These are phyloP conservation scores for Pseudisothecium myosuroides DNA, from an alignment of 225 moss, liverwort and hornwort species.

Conservation along the genomic window DNA sequence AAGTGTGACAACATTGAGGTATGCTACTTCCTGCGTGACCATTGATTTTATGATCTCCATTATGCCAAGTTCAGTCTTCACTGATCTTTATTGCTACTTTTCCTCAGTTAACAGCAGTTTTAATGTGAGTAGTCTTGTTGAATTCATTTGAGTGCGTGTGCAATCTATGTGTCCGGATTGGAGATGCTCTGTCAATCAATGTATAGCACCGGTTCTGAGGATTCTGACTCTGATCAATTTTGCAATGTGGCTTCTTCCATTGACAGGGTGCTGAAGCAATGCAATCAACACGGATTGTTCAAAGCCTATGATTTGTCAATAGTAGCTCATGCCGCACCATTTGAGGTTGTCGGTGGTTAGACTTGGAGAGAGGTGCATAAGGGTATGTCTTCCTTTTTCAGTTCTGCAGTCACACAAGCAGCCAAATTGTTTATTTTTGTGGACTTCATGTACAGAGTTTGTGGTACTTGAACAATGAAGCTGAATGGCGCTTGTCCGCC, in stretches of 20 bases:
- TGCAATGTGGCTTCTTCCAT: background rate
- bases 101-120: background rate
- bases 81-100: background rate
- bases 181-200: background rate
- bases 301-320: background rate
- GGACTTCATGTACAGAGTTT: background rate
- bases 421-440: background rate
- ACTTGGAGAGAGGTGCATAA: background rate
- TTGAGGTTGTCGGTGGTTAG: background rate
- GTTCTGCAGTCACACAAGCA: background rate
- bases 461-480: background rate
- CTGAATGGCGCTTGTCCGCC: background rate
- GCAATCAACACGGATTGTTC: background rate
- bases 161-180: background rate
- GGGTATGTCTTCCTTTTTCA: background rate
- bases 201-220: background rate
- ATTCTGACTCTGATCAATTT: background rate
- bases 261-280: background rate
- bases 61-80: background rate
- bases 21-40: background rate
- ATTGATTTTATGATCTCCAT: background rate
- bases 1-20: background rate
- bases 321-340: background rate
- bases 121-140: background rate
- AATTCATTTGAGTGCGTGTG: background rate